Evolutionary conservation across 2,329 filamentous ascomycete species (phyloP).

Genomic region (Xenoacremonium recifei): DNA sequence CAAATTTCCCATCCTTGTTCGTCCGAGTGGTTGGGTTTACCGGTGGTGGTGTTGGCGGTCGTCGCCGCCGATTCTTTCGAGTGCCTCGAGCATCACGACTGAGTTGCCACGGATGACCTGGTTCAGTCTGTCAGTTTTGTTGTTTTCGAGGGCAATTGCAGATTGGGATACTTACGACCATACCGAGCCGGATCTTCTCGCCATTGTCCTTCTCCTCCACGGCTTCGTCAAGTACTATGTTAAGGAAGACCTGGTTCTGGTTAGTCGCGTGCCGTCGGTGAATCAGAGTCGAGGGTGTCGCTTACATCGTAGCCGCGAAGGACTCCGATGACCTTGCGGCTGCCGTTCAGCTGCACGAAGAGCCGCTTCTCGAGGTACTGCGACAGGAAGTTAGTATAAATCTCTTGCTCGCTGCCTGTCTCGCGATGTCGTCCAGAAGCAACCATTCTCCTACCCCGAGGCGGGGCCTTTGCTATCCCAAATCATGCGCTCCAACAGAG

Average conservation of each 20-base stretch:
- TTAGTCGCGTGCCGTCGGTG: constrained; percentile 9
- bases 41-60: constrained; percentile 43
- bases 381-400: constrained; percentile 24
- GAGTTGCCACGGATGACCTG: constrained; percentile 96
- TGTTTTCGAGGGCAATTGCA: not conserved
- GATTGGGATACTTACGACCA: constrained; percentile 65
- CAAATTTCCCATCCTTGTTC: constrained; percentile 17
- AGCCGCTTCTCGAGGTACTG: constrained; percentile 99
- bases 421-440: no score
- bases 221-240: constrained; percentile 96
- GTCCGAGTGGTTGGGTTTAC: constrained; percentile 13
- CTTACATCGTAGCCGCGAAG: constrained; percentile 94
- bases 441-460: no score
- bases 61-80: constrained; percentile 66
- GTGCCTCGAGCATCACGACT: constrained; percentile 93
- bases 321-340: constrained; percentile 92
- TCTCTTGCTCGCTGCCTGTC: not conserved
- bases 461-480: no score
- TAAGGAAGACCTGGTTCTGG: constrained; percentile 81
- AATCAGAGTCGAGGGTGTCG: constrained; percentile 1
- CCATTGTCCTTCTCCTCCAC: constrained; percentile 91
- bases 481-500: not conserved
- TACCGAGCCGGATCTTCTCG: constrained; percentile 86
- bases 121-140: constrained; percentile 22
- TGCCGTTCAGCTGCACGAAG: constrained; percentile 96